These are phyloP conservation scores for Perilla frutescens DNA, from an alignment of 257 asterid genomes.

Conservation along the genomic window DNA sequence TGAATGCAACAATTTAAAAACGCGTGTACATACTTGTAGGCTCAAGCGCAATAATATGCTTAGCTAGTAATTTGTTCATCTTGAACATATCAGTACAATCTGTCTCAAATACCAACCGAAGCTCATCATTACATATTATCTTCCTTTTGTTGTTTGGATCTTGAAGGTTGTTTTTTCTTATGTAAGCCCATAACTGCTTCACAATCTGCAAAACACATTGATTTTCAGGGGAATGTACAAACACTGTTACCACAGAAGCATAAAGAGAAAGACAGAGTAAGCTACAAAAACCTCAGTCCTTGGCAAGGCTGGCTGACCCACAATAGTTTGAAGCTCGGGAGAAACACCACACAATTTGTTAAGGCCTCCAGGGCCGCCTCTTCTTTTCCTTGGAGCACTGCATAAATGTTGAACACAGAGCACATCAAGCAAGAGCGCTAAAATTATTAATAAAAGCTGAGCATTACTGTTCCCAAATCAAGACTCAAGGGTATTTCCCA, in stretches of 20 bases:
- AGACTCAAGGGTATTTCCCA: background rate
- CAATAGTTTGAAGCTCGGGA: constrained; percentile 88
- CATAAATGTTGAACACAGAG: constrained; percentile 20
- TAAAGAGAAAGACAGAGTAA: constrained; percentile 7
- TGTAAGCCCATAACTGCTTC: constrained; percentile 81
- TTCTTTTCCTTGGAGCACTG: constrained; percentile 81
- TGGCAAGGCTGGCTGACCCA: constrained; percentile 90
- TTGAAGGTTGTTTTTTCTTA: constrained; percentile 77
- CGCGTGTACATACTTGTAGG: constrained; percentile 59
- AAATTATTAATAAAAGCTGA: background rate
- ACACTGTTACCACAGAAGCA: constrained; percentile 16
- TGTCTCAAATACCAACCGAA: constrained; percentile 74
- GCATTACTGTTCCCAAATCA: background rate
- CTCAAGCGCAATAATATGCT: constrained; percentile 73
- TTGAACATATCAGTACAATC: constrained; percentile 88
- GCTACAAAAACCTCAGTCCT: constrained; percentile 78
- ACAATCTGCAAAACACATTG: constrained; percentile 59
- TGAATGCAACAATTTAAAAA: constrained; percentile 2
- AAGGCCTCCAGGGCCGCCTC: constrained; percentile 97
- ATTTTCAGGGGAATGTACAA: constrained; percentile 19
- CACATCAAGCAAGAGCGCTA: constrained; percentile 23
- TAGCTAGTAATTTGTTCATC: constrained; percentile 89
- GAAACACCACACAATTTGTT: constrained; percentile 94
- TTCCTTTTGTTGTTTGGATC: constrained; percentile 78
- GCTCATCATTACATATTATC: constrained; percentile 72